Conservation (phyloP, 768 basidiomycete species). For the Hortiboletus flavorubellus region DNA sequence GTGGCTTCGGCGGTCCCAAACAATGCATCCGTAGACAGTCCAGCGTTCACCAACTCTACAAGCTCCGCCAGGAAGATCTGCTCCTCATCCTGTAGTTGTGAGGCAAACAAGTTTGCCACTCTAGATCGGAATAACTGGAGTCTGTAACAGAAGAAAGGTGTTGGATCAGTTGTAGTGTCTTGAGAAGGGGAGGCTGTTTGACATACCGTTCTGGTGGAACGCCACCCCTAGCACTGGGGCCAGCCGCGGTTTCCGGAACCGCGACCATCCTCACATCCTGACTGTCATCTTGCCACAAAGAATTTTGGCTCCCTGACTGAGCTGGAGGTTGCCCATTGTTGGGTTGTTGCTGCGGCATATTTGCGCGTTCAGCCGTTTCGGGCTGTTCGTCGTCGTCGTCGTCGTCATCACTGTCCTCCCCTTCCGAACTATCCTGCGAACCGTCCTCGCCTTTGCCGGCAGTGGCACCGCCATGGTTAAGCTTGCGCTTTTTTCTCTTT, state of each 20-base stretch:
- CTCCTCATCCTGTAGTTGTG: constrained; percentile 70
- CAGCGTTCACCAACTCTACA: constrained; percentile 73
- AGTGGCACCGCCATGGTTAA: constrained; percentile 63
- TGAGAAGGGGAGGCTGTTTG: constrained; percentile 2
- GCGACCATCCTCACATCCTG: constrained; percentile 63
- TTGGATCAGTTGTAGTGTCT: not conserved
- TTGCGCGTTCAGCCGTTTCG: constrained; percentile 45
- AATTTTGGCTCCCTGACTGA: constrained; percentile 42
- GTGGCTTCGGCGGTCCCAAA: constrained; percentile 85
- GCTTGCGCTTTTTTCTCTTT: constrained; percentile 81
- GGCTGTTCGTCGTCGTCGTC: constrained; percentile 43
- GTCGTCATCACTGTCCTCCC: constrained; percentile 40
- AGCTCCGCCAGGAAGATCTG: constrained; percentile 68
- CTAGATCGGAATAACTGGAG: constrained; percentile 77
- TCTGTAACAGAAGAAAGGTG: constrained; percentile 37
- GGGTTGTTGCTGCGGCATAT: constrained; percentile 38
- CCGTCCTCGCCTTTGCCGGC: constrained; percentile 53
- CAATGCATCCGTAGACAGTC: constrained; percentile 59
- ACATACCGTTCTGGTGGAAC: constrained; percentile 60
- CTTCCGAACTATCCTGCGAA: constrained; percentile 33
- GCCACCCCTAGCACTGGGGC: constrained; percentile 35
- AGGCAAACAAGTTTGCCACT: constrained; percentile 68
- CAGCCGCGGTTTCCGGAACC: constrained; percentile 39
- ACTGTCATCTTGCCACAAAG: constrained; percentile 65
- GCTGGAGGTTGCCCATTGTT: constrained; percentile 24